These are phyloP conservation scores for Gossypium anomalum DNA, from an alignment of 345 rosid genomes.

Conservation along the genomic window DNA sequence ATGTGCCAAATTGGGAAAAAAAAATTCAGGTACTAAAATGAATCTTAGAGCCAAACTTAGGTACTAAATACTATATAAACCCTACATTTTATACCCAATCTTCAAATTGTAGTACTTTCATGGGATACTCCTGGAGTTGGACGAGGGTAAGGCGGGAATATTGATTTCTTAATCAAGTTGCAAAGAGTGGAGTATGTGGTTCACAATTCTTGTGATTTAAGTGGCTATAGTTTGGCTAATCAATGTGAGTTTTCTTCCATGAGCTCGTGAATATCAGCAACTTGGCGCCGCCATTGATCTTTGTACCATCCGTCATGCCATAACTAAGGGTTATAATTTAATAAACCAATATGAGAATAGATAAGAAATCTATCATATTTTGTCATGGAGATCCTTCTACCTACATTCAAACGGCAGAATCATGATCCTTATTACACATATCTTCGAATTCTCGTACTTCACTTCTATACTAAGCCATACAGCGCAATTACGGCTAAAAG, in stretches of 20 bases:
- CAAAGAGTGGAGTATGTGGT: too few relatives aligned
- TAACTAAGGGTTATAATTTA: not conserved
- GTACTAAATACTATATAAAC: too few relatives aligned
- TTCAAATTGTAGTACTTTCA: too few relatives aligned
- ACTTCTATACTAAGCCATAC: conserved; percentile 3
- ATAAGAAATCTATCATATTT: conserved; percentile 1
- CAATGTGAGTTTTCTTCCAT: not conserved
- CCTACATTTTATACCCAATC: too few relatives aligned
- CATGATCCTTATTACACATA: conserved; percentile 38
- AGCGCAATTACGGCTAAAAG: conserved; percentile 7
- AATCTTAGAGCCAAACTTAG: too few relatives aligned
- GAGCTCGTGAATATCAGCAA: conserved; percentile 8
- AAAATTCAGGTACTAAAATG: too few relatives aligned
- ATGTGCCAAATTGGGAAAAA: too few relatives aligned
- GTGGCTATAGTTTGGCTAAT: not conserved
- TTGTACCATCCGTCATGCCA: conserved; percentile 1
- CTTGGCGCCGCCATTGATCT: not conserved
- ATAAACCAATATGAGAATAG: conserved; percentile 9
- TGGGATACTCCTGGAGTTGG: too few relatives aligned
- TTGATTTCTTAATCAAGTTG: too few relatives aligned
- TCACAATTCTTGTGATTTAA: too few relatives aligned
- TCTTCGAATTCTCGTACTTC: conserved; percentile 13
- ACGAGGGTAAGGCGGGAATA: too few relatives aligned
- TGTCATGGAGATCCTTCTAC: conserved; percentile 9
- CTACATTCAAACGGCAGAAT: conserved; percentile 5